Percentiles rank a stretch among this genome's conserved stretches.
Conservation (phyloP, 352 stramenopile genomes). For the Phytophthora tubulina region DNA sequence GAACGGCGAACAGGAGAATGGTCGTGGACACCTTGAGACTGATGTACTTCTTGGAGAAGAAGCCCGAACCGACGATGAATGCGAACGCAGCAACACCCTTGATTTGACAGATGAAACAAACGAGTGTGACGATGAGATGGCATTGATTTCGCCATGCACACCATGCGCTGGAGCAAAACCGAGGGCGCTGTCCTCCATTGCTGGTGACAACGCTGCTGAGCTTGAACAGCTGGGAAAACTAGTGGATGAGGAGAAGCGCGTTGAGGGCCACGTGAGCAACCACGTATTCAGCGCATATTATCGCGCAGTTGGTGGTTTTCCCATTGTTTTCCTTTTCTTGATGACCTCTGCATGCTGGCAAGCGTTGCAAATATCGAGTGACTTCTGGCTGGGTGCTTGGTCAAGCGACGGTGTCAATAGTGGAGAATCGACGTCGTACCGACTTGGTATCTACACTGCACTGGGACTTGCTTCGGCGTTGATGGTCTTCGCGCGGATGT, state of each 20-base stretch:
- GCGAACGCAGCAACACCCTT: slow-evolving; percentile 6
- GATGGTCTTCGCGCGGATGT: slow-evolving; percentile 56
- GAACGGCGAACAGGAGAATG: background rate
- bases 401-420: slow-evolving; percentile 60
- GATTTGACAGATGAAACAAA: slow-evolving; percentile 23
- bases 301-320: slow-evolving; percentile 50
- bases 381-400: slow-evolving; percentile 92
- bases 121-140: slow-evolving; percentile 39
- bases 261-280: slow-evolving; percentile 39
- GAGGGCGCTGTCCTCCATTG: slow-evolving; percentile 5
- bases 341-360: slow-evolving; percentile 80
- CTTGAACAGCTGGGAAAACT: slow-evolving; percentile 37
- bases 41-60: slow-evolving; percentile 18
- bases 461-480: slow-evolving; percentile 51
- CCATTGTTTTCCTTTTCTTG: slow-evolving; percentile 45
- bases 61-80: slow-evolving; percentile 10
- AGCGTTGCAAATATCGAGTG: slow-evolving; percentile 78
- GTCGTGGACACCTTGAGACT: slow-evolving; percentile 13
- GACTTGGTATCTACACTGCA: slow-evolving; percentile 52
- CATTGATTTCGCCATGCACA: slow-evolving; percentile 38
- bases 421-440: slow-evolving; percentile 32
- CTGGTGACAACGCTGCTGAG: slow-evolving; percentile 5
- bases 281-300: slow-evolving; percentile 58
- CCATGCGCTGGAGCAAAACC: slow-evolving; percentile 24
- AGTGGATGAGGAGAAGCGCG: slow-evolving; percentile 44